Conservation (phyloP, 140 eudicot species). For the Erigeron philadelphicus region DNA sequence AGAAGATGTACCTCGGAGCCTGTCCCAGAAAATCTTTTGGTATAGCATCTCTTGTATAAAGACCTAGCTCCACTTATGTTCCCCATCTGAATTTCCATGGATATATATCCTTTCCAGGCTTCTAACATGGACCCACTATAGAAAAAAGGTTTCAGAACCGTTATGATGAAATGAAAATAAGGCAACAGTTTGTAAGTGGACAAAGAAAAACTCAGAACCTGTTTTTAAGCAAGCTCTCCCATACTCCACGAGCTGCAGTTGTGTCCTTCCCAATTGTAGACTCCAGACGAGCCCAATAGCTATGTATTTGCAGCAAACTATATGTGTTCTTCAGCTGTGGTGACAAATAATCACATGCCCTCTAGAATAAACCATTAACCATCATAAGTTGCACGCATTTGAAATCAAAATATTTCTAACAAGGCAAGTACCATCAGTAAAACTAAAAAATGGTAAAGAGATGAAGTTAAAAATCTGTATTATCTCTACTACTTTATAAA, state of each 20-base stretch:
- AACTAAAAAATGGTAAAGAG: background rate
- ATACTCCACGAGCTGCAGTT: conserved; percentile 83
- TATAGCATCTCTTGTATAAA: conserved; percentile 71
- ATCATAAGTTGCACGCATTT: background rate
- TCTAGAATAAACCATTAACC: conserved; percentile 43
- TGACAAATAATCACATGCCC: conserved; percentile 82
- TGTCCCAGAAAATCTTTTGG: conserved; percentile 68
- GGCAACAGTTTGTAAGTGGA: background rate
- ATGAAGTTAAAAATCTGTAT: too few species aligned
- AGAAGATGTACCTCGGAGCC: conserved; percentile 73
- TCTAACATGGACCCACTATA: conserved; percentile 73
- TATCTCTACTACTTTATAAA: too few species aligned
- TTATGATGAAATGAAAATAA: conserved; percentile 13
- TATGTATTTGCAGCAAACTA: conserved; percentile 60
- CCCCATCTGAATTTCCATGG: conserved; percentile 68
- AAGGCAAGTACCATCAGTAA: background rate
- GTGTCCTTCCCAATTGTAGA: conserved; percentile 51
- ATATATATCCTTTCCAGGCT: conserved; percentile 81
- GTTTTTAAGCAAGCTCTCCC: conserved; percentile 89
- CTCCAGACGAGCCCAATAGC: conserved; percentile 88
- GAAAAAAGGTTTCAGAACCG: conserved; percentile 4
- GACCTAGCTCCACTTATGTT: conserved; percentile 81
- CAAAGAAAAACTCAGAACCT: conserved; percentile 38
- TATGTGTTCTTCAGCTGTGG: conserved; percentile 55
- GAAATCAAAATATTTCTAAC: background rate